Evolutionary conservation across 2,329 filamentous ascomycete species (phyloP).

Genomic region (Incumbomyces delicatus): DNA sequence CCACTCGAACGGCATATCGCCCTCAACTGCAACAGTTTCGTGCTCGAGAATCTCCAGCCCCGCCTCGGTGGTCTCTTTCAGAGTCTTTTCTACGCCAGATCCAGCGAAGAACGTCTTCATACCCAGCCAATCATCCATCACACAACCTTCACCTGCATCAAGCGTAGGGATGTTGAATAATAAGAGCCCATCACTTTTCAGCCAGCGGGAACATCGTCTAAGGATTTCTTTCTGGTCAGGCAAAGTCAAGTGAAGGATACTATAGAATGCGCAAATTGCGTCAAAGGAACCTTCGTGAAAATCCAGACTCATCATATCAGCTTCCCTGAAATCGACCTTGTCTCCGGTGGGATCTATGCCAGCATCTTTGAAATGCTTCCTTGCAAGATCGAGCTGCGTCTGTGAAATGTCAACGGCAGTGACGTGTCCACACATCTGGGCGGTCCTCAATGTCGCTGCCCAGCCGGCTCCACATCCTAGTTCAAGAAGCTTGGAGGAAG

Average conservation of each 20-base stretch:
- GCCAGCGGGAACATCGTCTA: conserved; percentile 36
- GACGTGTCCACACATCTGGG: conserved; percentile 21
- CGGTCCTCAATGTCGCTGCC: conserved; percentile 23
- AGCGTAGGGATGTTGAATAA: conserved; percentile 31
- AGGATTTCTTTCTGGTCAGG: conserved; percentile 42
- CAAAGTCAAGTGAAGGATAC: conserved; percentile 45
- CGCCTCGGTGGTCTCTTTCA: conserved; percentile 17
- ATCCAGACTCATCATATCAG: conserved; percentile 34
- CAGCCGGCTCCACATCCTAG: conserved; percentile 34
- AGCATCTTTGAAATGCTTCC: conserved; percentile 7
- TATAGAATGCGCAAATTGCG: conserved; percentile 45
- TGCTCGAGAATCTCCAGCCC: conserved; percentile 23
- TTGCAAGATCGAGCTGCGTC: conserved; percentile 30
- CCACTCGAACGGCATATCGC: conserved; percentile 15
- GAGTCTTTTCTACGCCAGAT: conserved; percentile 10
- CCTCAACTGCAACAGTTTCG: conserved; percentile 16
- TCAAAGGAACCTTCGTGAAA: conserved; percentile 33
- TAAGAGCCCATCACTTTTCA: conserved; percentile 43
- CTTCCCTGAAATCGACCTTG: conserved; percentile 24
- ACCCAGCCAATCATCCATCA: conserved; percentile 14
- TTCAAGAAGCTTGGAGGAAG: conserved; percentile 26
- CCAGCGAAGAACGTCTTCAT: conserved; percentile 17
- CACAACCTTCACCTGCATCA: conserved; percentile 11
- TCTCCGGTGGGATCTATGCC: conserved; percentile 14
- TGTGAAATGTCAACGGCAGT: conserved; percentile 36